Conservation (phyloP, 768 basidiomycete genomes). For the Boletus edulis region DNA sequence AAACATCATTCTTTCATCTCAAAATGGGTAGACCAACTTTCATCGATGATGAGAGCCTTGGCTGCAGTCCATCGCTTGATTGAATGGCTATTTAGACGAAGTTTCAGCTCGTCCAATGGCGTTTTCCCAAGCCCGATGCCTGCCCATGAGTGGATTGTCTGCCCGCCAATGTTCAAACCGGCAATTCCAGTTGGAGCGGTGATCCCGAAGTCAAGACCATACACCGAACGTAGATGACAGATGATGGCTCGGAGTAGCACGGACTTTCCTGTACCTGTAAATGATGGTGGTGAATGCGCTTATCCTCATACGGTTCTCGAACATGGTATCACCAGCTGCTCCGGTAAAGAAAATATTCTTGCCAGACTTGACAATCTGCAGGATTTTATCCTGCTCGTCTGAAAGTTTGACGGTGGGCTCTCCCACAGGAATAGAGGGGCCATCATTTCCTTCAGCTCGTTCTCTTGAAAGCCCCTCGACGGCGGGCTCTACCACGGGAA, state of each 20-base stretch:
- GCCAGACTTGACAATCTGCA: conserved; percentile 48
- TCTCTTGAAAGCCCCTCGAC: no score
- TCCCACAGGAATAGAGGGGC: no score
- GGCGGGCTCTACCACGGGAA: no score
- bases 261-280: conserved; percentile 66
- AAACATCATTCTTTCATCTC: background rate
- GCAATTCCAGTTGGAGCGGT: conserved; percentile 70
- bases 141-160: conserved; percentile 64
- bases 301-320: background rate
- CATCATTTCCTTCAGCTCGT: no score
- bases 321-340: conserved; percentile 51
- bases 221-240: conserved; percentile 31
- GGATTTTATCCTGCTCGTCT: conserved; percentile 41
- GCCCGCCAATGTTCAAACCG: conserved; percentile 67
- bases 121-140: conserved; percentile 64
- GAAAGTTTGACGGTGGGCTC: conserved; percentile 15
- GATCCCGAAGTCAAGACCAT: conserved; percentile 42
- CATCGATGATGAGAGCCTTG: conserved; percentile 65
- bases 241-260: conserved; percentile 67
- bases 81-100: conserved; percentile 28
- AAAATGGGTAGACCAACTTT: conserved; percentile 44
- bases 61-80: conserved; percentile 50
- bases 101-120: conserved; percentile 37
- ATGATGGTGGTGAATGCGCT: background rate
- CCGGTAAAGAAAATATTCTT: conserved; percentile 74